A percentile compares a stretch with the other conserved stretches of the same genome.
Conservation (phyloP, 73 alveolate genomes). For the Chromera velia region DNA sequence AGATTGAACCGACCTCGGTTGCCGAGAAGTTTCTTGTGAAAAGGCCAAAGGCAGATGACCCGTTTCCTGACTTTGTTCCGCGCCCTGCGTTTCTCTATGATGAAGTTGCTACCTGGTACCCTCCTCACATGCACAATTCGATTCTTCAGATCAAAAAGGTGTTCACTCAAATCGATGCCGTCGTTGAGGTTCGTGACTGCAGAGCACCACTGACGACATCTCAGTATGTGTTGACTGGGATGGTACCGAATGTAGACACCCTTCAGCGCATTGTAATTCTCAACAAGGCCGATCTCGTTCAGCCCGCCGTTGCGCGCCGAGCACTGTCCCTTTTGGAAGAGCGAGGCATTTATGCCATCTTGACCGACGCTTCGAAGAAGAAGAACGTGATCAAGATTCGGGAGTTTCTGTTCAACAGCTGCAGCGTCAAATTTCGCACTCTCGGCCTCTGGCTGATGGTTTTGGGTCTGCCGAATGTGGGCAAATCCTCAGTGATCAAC, state of each 20-base stretch:
- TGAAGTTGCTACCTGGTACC: conserved; percentile 48
- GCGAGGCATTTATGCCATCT: conserved; percentile 8
- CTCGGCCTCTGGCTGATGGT: conserved; percentile 54
- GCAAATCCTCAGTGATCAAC: conserved; percentile 57
- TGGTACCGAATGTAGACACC: conserved; percentile 35
- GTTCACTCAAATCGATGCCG: conserved; percentile 36
- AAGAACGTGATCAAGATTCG: conserved; percentile 27
- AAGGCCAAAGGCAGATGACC: too few species aligned
- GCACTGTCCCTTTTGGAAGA: conserved; percentile 16
- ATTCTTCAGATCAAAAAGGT: conserved; percentile 26
- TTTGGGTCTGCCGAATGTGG: conserved; percentile 61
- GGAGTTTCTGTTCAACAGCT: conserved; percentile 3
- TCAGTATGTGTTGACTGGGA: conserved; percentile 24
- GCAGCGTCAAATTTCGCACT: conserved; percentile 46
- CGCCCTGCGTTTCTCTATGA: not conserved
- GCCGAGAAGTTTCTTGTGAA: too few species aligned
- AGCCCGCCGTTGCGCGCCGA: conserved; percentile 2
- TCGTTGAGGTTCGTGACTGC: conserved; percentile 58
- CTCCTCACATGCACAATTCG: conserved; percentile 60
- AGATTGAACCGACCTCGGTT: too few species aligned
- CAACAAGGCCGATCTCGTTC: conserved; percentile 54
- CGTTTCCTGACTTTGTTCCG: not conserved
- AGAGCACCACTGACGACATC: conserved; percentile 48
- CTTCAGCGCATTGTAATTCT: conserved; percentile 44
- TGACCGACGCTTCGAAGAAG: conserved; percentile 44